Base-by-base conservation (phyloP, 2,329 filamentous ascomycete species). In the Hyphodiscus sp. region DNA sequence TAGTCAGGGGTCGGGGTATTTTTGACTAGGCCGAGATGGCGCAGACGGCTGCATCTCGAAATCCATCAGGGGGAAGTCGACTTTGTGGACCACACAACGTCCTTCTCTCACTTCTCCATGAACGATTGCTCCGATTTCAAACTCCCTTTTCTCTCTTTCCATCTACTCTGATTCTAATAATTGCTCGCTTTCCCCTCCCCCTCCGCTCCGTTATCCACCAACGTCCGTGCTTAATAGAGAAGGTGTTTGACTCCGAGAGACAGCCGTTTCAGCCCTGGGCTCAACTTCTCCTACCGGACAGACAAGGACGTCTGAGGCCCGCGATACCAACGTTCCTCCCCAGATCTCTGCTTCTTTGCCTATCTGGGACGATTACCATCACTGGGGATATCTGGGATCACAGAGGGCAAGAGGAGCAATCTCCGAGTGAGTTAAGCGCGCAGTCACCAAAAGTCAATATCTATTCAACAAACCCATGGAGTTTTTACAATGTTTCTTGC, bases 271-370 rank as follows among this genome's bases (percentile, higher is more conserved):
- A 61, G 56, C 62, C 56, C 42, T 52, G 46, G 23, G 41, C 45
- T 51, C 43, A 44, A 48, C 44, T 47, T 48, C 41, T 42, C 44
- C 55, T 53, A 53, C 50, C 55, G 52, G 60, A 26, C 23, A 26
- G 23, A 26, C 51, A 41, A 42, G 48, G n/a, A 23, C 26, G 16
- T 47, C 23, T 38, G 33, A 15, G 42, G 48, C 46, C 51, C 50
- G 53, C 51, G 64, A 68, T 56, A 61, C 52, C 53, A 57, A 49
- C 48, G 57, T 38, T n/a, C 57, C 51, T 57, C 55, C 54, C 47
- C 47, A 58, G 45, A 44, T 56, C n/a, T 50, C 47, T 51, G 46
- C 49, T 41, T 20, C 41, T 49, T 15, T 44, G 50, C 45, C 44
- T 47, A 19, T 30, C 42, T 51, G 45, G 48, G 41, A 47, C 3